phyloP scores from a whole-genome alignment of 129 eudicot species.

The Chrysanthemum seticuspe region DNA sequence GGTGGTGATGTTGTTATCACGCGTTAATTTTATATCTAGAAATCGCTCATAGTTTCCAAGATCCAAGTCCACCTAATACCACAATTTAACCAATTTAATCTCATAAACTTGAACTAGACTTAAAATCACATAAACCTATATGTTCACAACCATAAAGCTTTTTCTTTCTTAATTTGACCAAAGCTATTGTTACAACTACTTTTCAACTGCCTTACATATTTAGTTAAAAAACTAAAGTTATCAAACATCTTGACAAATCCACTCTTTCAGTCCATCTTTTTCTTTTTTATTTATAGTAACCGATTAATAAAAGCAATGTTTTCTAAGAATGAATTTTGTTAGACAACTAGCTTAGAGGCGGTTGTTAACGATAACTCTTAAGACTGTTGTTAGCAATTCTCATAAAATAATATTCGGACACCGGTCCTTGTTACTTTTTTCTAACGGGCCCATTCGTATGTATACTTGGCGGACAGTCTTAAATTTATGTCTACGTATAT shows the following conservation, averaged over 20 bases:
- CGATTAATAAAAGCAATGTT: too few species aligned
- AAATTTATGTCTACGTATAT: too few species aligned
- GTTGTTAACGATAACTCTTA: too few species aligned
- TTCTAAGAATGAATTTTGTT: too few species aligned
- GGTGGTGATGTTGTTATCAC: slow-evolving; percentile 91
- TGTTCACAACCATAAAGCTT: not conserved
- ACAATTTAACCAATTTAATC: slow-evolving; percentile 14
- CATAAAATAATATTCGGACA: too few species aligned
- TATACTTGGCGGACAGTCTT: too few species aligned
- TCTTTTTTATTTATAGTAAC: not conserved
- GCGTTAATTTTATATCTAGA: slow-evolving; percentile 73
- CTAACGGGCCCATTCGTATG: too few species aligned
- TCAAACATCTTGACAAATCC: not conserved
- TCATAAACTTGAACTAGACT: not conserved
- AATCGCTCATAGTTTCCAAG: slow-evolving; percentile 98
- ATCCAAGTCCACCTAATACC: slow-evolving; percentile 89
- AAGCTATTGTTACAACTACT: not conserved
- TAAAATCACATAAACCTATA: not conserved
- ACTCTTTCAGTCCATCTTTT: not conserved
- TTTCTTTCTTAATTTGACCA: slow-evolving; percentile 8
- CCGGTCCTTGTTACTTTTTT: too few species aligned
- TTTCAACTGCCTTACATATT: not conserved
- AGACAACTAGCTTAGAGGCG: too few species aligned
- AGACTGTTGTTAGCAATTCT: too few species aligned
- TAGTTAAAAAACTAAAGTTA: too few species aligned